Evolutionary conservation across 192 early-diverging fungal species (phyloP).

Genomic region (Podochytrium sp.): DNA sequence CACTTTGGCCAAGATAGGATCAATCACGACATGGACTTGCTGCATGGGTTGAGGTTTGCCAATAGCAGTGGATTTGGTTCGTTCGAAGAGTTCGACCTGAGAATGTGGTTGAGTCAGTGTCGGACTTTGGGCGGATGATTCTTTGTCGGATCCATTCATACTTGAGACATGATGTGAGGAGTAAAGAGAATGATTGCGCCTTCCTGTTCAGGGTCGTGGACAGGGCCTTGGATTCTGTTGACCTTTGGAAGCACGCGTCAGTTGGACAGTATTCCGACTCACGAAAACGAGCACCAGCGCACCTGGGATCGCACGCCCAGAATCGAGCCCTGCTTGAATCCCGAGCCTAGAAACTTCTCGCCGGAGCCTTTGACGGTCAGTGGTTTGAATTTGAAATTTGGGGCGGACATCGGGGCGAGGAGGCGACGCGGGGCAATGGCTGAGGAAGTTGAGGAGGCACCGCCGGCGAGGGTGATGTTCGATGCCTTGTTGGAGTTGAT

Average conservation of each 20-base stretch:
- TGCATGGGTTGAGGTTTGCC: slow-evolving; percentile 23
- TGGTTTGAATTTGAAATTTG: slow-evolving; percentile 1
- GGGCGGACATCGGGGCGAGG: not conserved
- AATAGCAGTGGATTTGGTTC: slow-evolving; percentile 30
- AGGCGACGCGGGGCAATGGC: not conserved
- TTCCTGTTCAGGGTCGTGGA: slow-evolving; percentile 82
- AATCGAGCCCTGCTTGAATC: slow-evolving; percentile 32
- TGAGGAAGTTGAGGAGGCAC: not conserved
- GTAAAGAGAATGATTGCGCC: slow-evolving; percentile 86
- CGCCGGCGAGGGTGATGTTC: not conserved
- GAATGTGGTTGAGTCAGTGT: slow-evolving; percentile 40
- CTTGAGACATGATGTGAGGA: slow-evolving; percentile 51
- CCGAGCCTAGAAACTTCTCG: slow-evolving; percentile 10
- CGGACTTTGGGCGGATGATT: slow-evolving; percentile 23
- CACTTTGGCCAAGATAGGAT: slow-evolving; percentile 82
- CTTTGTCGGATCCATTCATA: not conserved
- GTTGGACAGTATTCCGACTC: slow-evolving; percentile 40
- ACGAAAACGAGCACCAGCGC: not conserved
- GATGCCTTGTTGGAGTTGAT: not conserved
- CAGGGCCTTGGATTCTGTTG: slow-evolving; percentile 55
- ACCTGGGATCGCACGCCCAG: slow-evolving; percentile 23
- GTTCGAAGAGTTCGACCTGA: slow-evolving; percentile 49
- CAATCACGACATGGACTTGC: slow-evolving; percentile 54
- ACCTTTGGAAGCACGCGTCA: slow-evolving; percentile 67
- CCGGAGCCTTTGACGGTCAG: slow-evolving; percentile 18